Evolutionary conservation across 148 eudicot genomes (phyloP), one percentile per base, ranked within the genome.

Genomic region (Bassia scoparia): DNA sequence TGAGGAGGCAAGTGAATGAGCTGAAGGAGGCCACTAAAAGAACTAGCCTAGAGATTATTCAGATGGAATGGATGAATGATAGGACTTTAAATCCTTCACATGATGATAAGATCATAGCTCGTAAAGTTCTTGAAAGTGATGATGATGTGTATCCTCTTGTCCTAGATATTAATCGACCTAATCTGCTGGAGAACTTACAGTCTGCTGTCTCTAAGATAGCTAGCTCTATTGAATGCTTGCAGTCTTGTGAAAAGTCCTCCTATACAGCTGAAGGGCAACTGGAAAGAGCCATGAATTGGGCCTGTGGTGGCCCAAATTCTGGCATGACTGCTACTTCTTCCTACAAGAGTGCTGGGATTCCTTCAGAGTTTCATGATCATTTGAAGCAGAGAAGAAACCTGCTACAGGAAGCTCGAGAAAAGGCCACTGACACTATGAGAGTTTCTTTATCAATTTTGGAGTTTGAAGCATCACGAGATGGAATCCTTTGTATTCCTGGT

Each of bases 251-350:
- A 89, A 85, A 78, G 72, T 85, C 84, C 77, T 88, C 96, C 73
- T 74, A 74, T 69, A 76, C 86, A 76, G 97, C 99, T 53, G 99
- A 95, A 87, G 92, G 96, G 70, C 97, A 95, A 77, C 90, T 95
- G 61, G 97, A 95, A 86, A 92, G 97, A 87, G 96, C 97, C 66
- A 92, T 95, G 99, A 88, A 84, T 61, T 95, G 99, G 99, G 99
- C 97, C 43, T 95, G 97, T 82, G 97, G 96, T 74, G 94, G 93
- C 53, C 87, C 97, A 67, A 87, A 75, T 74, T 74, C 93, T 54
- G 78, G 85, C 80, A 49, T 76, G 52, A 67, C 72, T 77, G 84
- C 86, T 71, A 82, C 75, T 86, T 61, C 81, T 38, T 69, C 81
- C 29, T 70, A 76, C 26, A 85, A 86, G 80, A 80, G 78, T 84